Evolutionary conservation across 2,329 filamentous ascomycete genomes (phyloP), one percentile per base, ranked within the genome.

Genomic region (Pyrenophora graminea): DNA sequence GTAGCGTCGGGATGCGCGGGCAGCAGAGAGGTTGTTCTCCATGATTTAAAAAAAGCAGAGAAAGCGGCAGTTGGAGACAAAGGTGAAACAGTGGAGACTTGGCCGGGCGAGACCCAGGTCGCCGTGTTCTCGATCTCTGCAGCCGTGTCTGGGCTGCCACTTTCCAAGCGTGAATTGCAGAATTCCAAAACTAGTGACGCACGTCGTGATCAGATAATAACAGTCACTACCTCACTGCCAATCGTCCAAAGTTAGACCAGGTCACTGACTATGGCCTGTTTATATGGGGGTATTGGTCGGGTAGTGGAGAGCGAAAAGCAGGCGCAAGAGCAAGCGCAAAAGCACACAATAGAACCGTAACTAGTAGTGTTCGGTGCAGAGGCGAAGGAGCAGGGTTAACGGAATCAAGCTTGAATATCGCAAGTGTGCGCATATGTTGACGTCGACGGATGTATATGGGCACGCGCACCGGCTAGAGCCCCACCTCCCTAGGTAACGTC

Each of bases 21-120:
- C 61, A 36, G 76, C 75, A n/a, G 69, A 62, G 51, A 74, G 73
- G 60, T 77, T 76, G 57, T 59, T 69, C 27, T 73, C 68, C 71
- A 74, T 74, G 57, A 43, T 15, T 15, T 39, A 42, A 32, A 42
- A 32, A 38, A 34, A 12, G 17, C 15, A 17, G 47, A 34, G 37
- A 21, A 21, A 27, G 44, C 39, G 38, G 38, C 17, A 37, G 15
- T 31, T n/a, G 21, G 25, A 7, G 10, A 6, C 34, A 27, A 13
- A 21, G 25, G 23, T 30, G 46, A 31, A 44, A 49, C 25, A 44
- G 46, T 44, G 40, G 46, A 18, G 33, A 38, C 39, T 6, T 15
- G 15, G 6, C 27, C 12, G 25, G 32, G 39, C 44, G 44, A 27
- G 36, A 18, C 30, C 36, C 44, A 46, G 36, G 34, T 25, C 2